phyloP scores from a whole-genome alignment of 169 alveolate genomes.

The Fabrea salina region DNA sequence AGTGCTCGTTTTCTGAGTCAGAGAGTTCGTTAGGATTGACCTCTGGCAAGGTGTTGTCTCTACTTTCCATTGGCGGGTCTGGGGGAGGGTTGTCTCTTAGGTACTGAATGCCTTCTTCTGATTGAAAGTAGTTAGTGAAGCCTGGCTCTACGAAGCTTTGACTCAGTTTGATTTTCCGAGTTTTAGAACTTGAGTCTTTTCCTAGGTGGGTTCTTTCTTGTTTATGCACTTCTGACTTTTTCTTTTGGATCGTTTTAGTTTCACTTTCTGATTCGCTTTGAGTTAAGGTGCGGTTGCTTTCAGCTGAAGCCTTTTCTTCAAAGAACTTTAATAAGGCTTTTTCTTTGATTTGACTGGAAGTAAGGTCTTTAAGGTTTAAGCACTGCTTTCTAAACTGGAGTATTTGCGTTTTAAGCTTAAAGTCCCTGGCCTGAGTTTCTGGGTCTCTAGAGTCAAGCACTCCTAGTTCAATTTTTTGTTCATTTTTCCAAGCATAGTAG shows the following conservation, averaged over 20 bases:
- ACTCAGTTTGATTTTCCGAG: too few species aligned
- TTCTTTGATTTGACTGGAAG: too few species aligned
- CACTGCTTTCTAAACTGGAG: background rate
- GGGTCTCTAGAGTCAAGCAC: background rate
- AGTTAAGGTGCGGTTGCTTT: too few species aligned
- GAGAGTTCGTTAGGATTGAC: background rate
- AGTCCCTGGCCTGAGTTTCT: background rate
- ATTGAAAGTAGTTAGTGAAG: background rate
- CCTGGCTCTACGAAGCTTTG: too few species aligned
- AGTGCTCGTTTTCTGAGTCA: background rate
- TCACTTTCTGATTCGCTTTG: too few species aligned
- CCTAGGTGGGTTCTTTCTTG: too few species aligned
- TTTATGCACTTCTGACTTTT: too few species aligned
- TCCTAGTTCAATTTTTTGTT: background rate
- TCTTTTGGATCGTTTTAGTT: too few species aligned
- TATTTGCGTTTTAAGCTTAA: background rate
- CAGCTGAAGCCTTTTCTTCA: too few species aligned
- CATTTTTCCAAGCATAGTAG: constrained; percentile 16
- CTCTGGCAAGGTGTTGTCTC: background rate
- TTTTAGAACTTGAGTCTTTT: too few species aligned
- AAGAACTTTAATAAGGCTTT: too few species aligned
- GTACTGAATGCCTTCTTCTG: constrained; percentile 2
- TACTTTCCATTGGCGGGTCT: background rate
- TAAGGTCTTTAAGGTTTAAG: too few species aligned
- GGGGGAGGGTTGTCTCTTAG: background rate